Conservation (phyloP, 1,284 basidiomycete species). For the Microbotryum violaceum region DNA sequence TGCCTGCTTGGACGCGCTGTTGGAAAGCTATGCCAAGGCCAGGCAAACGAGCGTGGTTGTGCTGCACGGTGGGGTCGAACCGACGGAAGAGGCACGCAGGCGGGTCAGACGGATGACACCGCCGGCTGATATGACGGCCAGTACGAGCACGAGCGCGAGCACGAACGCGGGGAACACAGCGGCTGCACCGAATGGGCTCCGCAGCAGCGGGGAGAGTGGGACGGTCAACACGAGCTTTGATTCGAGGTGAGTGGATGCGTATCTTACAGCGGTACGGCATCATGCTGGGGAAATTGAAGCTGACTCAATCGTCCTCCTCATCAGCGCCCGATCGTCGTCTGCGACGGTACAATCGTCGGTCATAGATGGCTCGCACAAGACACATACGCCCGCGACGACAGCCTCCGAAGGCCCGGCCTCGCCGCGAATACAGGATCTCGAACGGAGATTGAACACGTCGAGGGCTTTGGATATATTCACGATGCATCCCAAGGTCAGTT, state of each 20-base stretch:
- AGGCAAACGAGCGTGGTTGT: slow-evolving; percentile 1
- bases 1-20: slow-evolving; percentile 67
- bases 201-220: slow-evolving; percentile 3
- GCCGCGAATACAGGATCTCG: slow-evolving; percentile 53
- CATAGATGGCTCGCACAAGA: neutral
- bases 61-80: neutral
- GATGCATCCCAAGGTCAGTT: slow-evolving; percentile 79
- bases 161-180: too few species aligned
- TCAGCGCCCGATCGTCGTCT: slow-evolving; percentile 18
- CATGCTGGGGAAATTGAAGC: neutral
- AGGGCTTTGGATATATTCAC: slow-evolving; percentile 88
- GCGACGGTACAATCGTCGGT: slow-evolving; percentile 23
- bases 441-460: slow-evolving; percentile 68
- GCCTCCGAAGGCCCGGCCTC: neutral
- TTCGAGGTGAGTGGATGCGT: slow-evolving; percentile 2
- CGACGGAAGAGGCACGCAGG: neutral
- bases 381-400: slow-evolving; percentile 16
- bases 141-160: neutral
- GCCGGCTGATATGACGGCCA: too few species aligned
- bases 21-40: slow-evolving; percentile 57
- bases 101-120: too few species aligned
- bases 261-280: too few species aligned
- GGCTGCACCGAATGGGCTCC: too few species aligned
- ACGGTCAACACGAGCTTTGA: slow-evolving; percentile 13
- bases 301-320: neutral